phyloP scores from a whole-genome alignment of 352 stramenopile species.

The Blastocystis sp. region DNA sequence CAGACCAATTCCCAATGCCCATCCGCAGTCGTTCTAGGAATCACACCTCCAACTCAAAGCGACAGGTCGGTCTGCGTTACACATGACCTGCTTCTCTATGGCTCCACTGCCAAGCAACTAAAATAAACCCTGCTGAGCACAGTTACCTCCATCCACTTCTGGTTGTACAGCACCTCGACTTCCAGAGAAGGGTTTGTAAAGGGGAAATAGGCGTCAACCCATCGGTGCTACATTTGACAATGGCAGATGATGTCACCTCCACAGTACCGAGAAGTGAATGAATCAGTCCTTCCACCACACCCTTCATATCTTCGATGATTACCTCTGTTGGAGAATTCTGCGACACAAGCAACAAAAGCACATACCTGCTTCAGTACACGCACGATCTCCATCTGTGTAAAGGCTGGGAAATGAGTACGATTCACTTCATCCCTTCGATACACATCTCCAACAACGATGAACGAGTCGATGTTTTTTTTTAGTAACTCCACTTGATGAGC shows the following conservation, averaged over 20 bases:
- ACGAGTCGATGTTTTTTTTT: conserved; percentile 77
- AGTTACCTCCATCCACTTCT: conserved; percentile 89
- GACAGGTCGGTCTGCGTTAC: conserved; percentile 76
- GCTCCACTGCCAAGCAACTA: conserved; percentile 89
- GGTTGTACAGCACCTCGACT: conserved; percentile 95
- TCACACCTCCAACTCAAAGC: conserved; percentile 66
- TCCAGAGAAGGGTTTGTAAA: conserved; percentile 97
- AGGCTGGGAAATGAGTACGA: conserved; percentile 94
- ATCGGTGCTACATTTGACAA: conserved; percentile 84
- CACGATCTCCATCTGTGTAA: conserved; percentile 97
- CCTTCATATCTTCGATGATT: conserved; percentile 88
- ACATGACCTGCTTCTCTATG: conserved; percentile 86
- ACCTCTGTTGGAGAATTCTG: conserved; percentile 72
- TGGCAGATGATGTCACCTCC: neutral
- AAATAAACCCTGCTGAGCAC: neutral
- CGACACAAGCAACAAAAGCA: conserved; percentile 40
- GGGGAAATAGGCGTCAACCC: conserved; percentile 96
- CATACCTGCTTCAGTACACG: conserved; percentile 65
- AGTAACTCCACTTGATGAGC: conserved; percentile 86
- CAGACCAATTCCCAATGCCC: conserved; percentile 94
- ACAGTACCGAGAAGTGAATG: conserved; percentile 76
- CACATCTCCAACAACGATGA: conserved; percentile 86
- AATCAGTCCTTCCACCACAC: conserved; percentile 86
- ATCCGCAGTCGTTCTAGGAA: conserved; percentile 72
- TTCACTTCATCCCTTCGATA: conserved; percentile 98